Base-by-base conservation (phyloP, 495 filamentous ascomycete genomes). In the Aspergillus olivimuriae region DNA sequence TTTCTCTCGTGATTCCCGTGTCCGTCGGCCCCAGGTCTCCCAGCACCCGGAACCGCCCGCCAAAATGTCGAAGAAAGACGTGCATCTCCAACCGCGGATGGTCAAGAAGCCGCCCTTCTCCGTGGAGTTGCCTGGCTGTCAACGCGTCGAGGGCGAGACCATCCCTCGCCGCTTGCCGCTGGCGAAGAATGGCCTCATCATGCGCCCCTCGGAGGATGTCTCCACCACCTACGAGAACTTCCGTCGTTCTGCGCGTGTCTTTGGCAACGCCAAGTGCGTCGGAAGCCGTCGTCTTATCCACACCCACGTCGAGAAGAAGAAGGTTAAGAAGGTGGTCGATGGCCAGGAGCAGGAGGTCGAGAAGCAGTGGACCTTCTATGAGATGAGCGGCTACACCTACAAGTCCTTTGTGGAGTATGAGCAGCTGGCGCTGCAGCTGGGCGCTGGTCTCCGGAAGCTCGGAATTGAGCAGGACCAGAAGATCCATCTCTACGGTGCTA, bases 291-390 rank as follows among this genome's bases (percentile, higher is more conserved):
- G 80, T 58, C 72, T 96, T 42, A 70, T 98, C 63, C 81, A 86
- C 59, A 86, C 81, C 5, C 92, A 98, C 62, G 73, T 83, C 42
- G 92, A 98, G 70, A 86, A 81, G 51, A 97, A 95, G 76, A 95
- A 92, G 77, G 69, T 98, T 57, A 96, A 94, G 83, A 98, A 94
- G 76, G 74, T 90, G 46, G 75, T 97, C 14, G 89, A 98, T 63
- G 92, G 92, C 32, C 77, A 85, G 53, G 87, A 95, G 67, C 63
- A 76, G 54, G 83, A 95, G 70, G 82, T 95, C 17, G 86, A 95
- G 60, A 98, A 98, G 82, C 76, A 87, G 48, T 98, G 92, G 92
- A 84, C 81, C 38, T 98, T 87, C 69, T 96, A 90, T 63, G 92
- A 98, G 70, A 80, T 94, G 60, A 86, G 87, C 58, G 78, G 69